Percentiles rank a stretch among this genome's conserved stretches.
phyloP scores from a whole-genome alignment of 2,329 filamentous ascomycete genomes.

The Botryotinia globosa region DNA sequence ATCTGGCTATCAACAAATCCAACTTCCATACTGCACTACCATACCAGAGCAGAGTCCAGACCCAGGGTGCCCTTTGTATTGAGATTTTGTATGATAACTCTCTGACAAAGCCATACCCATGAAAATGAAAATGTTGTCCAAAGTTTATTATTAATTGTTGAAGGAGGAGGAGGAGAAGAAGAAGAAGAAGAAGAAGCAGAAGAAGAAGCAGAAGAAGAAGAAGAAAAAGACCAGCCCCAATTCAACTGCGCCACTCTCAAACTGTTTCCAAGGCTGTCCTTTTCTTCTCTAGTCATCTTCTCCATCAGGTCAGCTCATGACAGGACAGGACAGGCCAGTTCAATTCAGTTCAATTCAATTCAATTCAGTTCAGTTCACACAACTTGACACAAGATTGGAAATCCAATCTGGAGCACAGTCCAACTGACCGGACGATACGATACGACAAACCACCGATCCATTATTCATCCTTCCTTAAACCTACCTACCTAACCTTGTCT shows the following conservation, averaged over 20 bases:
- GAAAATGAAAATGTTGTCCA: neutral
- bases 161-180: too few relatives aligned
- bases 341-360: too few relatives aligned
- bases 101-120: neutral
- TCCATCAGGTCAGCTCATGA: neutral
- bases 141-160: too few relatives aligned
- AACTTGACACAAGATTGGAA: conserved; percentile 9
- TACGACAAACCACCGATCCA: conserved; percentile 10
- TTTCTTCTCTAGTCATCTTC: neutral
- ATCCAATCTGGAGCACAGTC: neutral
- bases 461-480: conserved; percentile 8
- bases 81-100: neutral
- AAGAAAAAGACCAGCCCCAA: neutral
- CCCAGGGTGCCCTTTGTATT: neutral
- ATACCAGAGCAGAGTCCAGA: neutral
- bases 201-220: too few relatives aligned
- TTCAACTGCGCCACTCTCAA: neutral
- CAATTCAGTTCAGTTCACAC: too few relatives aligned
- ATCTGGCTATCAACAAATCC: neutral
- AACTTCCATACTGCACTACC: neutral
- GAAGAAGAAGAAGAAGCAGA: too few relatives aligned
- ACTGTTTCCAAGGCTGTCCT: neutral
- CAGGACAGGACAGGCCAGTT: neutral
- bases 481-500: neutral
- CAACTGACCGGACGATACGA: neutral